Percentiles rank a stretch among this genome's conserved stretches.
Conservation (phyloP, 139 green algal genomes). For the Raphidocelis subcapitata region DNA sequence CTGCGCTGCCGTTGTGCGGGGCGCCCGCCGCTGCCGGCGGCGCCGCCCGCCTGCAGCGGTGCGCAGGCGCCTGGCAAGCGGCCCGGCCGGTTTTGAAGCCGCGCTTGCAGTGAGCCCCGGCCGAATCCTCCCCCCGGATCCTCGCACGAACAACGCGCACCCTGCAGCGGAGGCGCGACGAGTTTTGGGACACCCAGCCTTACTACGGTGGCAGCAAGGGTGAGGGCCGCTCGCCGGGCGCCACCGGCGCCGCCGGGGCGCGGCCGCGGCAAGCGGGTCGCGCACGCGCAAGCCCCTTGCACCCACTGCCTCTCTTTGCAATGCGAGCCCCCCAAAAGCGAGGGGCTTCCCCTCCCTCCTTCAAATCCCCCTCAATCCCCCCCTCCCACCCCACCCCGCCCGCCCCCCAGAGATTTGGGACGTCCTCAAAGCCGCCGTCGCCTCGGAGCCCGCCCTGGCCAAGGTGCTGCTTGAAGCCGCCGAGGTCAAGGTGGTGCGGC, state of each 20-base stretch:
- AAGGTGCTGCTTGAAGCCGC: slow-evolving; percentile 74
- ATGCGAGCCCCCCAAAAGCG: not conserved
- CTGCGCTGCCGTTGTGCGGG: too few species aligned
- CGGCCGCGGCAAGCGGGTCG: not conserved
- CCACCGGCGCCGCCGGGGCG: too few species aligned
- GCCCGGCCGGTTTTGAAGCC: too few species aligned
- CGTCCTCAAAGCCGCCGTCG: slow-evolving; percentile 26
- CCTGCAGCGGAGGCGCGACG: slow-evolving; percentile 67
- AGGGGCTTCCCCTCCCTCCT: not conserved
- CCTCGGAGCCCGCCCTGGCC: slow-evolving; percentile 56
- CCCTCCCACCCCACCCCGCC: not conserved
- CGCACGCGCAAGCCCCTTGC: not conserved
- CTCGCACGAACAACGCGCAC: too few species aligned
- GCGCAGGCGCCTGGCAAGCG: too few species aligned
- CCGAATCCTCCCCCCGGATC: too few species aligned
- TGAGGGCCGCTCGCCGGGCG: too few species aligned
- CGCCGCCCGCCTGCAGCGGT: too few species aligned
- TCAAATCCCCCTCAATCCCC: not conserved
- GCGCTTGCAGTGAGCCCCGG: not conserved
- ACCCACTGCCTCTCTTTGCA: not conserved
- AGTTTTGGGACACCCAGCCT: slow-evolving; percentile 93
- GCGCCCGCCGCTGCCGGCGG: too few species aligned
- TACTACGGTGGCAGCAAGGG: slow-evolving; percentile 80
- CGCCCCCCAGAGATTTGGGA: slow-evolving; percentile 32
- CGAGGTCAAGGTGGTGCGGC: slow-evolving; percentile 48